A percentile compares a stretch with the other conserved stretches of the same genome.
Evolutionary conservation across 1,284 basidiomycete genomes (phyloP).

Genomic region (Marasmius tenuissimus): DNA sequence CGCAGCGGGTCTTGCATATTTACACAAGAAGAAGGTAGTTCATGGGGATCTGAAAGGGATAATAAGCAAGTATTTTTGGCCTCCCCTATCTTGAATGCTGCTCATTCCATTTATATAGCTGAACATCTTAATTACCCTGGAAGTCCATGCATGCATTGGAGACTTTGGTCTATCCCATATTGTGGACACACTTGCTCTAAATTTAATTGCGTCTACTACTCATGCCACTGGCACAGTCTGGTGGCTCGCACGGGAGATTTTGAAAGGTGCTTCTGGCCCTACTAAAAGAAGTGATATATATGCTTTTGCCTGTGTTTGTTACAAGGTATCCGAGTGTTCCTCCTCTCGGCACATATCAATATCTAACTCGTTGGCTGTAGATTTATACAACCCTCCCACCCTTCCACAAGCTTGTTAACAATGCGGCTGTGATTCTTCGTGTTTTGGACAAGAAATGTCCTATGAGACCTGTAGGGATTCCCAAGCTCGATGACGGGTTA

Average conservation of each 20-base stretch:
- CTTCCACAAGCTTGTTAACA: neutral
- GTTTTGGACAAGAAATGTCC: neutral
- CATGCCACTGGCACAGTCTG: neutral
- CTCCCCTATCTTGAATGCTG: neutral
- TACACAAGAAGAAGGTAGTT: neutral
- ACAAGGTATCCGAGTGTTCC: neutral
- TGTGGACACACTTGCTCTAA: neutral
- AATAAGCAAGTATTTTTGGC: neutral
- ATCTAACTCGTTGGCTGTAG: neutral
- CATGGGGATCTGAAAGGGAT: neutral
- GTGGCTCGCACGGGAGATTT: neutral
- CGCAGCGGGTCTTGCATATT: neutral
- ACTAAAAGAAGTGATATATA: neutral
- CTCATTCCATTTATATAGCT: neutral
- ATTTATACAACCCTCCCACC: neutral
- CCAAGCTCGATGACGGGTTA: neutral
- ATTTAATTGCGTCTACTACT: neutral
- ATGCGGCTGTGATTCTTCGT: neutral
- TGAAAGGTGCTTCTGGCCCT: neutral
- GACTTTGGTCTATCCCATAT: neutral
- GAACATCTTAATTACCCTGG: neutral
- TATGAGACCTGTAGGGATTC: neutral
- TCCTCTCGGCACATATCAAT: neutral
- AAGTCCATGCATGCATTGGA: neutral
- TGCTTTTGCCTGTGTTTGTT: neutral